phyloP scores from a whole-genome alignment of 2,329 filamentous ascomycete species.

The Diplodia sapinea region DNA sequence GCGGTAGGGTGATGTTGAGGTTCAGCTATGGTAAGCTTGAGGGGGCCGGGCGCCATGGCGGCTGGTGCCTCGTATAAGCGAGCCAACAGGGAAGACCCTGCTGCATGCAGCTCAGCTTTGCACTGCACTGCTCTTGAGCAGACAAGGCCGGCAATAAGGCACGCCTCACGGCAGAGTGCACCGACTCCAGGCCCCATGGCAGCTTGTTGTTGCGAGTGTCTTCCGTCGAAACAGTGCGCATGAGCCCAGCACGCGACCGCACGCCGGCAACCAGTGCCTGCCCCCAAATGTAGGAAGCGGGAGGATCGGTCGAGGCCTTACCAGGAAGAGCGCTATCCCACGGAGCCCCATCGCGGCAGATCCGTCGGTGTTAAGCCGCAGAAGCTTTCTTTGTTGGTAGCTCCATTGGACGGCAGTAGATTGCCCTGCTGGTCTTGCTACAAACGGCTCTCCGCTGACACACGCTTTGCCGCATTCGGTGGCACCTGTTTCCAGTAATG shows the following conservation, averaged over 20 bases:
- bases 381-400: neutral
- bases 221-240: neutral
- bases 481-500: neutral
- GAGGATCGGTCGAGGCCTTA: neutral
- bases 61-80: conserved; percentile 14
- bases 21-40: neutral
- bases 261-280: neutral
- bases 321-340: neutral
- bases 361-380: neutral
- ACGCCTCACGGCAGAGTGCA: conserved; percentile 13
- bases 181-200: neutral
- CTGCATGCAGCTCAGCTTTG: conserved; percentile 1
- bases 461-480: conserved; percentile 1
- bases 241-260: neutral
- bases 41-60: conserved; percentile 9
- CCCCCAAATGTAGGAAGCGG: neutral
- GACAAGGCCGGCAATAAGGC: conserved; percentile 6
- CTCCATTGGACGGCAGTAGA: neutral
- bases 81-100: conserved; percentile 5
- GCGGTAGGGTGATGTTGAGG: conserved; percentile 21
- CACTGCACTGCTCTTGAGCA: neutral
- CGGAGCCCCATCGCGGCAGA: conserved; percentile 11
- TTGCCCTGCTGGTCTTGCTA: conserved; percentile 1
- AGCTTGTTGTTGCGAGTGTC: neutral
- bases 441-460: conserved; percentile 6